Conservation (phyloP, 2,329 filamentous ascomycete species). For the Fusarium nanum region DNA sequence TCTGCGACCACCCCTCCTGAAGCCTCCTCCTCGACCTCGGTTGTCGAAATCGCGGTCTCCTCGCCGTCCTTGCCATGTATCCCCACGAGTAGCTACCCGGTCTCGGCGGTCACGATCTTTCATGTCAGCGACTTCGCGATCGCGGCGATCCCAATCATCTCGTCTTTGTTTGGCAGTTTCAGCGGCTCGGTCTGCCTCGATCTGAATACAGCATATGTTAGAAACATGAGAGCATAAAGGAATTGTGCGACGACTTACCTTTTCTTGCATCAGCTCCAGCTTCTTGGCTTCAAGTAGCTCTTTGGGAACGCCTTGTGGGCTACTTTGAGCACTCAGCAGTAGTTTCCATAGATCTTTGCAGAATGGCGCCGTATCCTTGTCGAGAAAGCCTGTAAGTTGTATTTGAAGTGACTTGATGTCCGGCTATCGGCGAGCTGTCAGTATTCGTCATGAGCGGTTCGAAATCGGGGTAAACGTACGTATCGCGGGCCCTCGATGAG, state of each 20-base stretch:
- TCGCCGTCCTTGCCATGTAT: constrained; percentile 65
- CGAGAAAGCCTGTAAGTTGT: constrained; percentile 92
- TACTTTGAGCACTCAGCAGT: constrained; percentile 88
- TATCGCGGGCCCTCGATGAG: constrained; percentile 78
- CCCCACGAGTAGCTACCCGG: constrained; percentile 63
- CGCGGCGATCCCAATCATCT: constrained; percentile 77
- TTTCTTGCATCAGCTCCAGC: constrained; percentile 91
- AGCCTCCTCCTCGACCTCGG: constrained; percentile 55
- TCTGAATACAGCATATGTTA: constrained; percentile 58
- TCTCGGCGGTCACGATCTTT: constrained; percentile 73
- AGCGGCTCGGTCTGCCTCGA: constrained; percentile 83
- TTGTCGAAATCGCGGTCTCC: constrained; percentile 63
- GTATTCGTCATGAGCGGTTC: constrained; percentile 37
- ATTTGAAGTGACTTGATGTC: constrained; percentile 97
- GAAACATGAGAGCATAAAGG: background rate
- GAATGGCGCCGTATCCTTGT: constrained; percentile 88
- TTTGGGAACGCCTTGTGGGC: constrained; percentile 90
- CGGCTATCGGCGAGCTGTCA: constrained; percentile 67
- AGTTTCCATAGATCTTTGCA: constrained; percentile 95
- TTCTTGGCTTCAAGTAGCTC: constrained; percentile 97
- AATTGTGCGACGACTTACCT: constrained; percentile 65
- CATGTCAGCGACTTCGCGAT: constrained; percentile 75
- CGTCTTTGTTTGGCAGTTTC: constrained; percentile 78
- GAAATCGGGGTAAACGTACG: constrained; percentile 64
- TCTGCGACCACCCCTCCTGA: constrained; percentile 58